A percentile compares a stretch with the other conserved stretches of the same genome.
Conservation (phyloP, 1,284 basidiomycete species). For the Polyporus tsugae region DNA sequence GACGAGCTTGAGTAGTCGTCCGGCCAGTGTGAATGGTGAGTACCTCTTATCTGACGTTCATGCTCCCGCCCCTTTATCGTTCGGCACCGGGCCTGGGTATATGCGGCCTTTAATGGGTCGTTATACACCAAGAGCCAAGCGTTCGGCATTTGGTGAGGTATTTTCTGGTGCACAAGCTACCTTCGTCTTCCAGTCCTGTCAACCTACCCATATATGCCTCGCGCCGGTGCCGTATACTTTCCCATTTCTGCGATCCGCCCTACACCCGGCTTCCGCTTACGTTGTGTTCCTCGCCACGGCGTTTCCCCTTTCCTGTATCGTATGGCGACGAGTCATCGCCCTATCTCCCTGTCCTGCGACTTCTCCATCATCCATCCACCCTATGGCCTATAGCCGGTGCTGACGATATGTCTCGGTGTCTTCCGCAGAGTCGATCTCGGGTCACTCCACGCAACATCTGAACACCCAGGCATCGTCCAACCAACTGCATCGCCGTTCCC, state of each 20-base stretch:
- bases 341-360: not conserved
- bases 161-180: not conserved
- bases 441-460: slow-evolving; percentile 40
- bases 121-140: not conserved
- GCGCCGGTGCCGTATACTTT: no score
- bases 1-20: slow-evolving; percentile 36
- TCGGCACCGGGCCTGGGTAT: not conserved
- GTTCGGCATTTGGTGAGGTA: not conserved
- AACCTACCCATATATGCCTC: not conserved
- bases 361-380: no score
- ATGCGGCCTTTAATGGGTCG: not conserved
- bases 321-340: no score
- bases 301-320: not conserved
- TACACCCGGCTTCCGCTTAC: not conserved
- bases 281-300: not conserved
- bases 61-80: not conserved
- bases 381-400: slow-evolving; percentile 4
- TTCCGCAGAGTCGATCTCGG: slow-evolving; percentile 39
- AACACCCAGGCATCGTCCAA: slow-evolving; percentile 38
- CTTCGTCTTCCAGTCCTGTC: not conserved
- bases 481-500: slow-evolving; percentile 27
- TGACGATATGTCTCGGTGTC: not conserved
- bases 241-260: not conserved
- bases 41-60: not conserved
- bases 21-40: slow-evolving; percentile 39